Evolutionary conservation across 768 basidiomycete species (phyloP).

Genomic region (Mycena floridula): DNA sequence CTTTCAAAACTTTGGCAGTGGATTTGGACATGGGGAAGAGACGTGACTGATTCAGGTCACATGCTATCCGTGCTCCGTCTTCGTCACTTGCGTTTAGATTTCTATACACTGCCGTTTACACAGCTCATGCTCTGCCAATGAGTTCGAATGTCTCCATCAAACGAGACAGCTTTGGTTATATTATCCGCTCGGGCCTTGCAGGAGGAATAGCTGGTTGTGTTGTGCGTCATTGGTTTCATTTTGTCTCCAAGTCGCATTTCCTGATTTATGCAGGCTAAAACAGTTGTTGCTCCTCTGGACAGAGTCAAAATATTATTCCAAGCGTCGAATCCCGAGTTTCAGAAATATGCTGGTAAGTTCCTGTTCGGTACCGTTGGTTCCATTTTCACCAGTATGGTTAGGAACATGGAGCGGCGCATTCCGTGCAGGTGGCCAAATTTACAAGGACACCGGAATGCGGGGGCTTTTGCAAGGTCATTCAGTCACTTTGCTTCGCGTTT

Average conservation of each 20-base stretch:
- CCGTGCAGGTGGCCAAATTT: constrained; percentile 70
- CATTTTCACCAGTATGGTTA: constrained; percentile 20
- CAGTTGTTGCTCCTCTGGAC: constrained; percentile 91
- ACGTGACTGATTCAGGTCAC: too few species aligned
- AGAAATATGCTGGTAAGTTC: constrained; percentile 80
- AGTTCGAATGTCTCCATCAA: constrained; percentile 44
- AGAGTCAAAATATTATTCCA: constrained; percentile 99
- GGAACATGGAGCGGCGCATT: constrained; percentile 87
- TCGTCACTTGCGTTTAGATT: background rate
- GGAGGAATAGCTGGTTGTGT: constrained; percentile 93
- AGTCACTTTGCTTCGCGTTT: constrained; percentile 87
- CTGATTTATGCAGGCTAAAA: constrained; percentile 65
- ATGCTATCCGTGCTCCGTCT: background rate
- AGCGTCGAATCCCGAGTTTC: constrained; percentile 91
- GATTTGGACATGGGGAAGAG: constrained; percentile 48
- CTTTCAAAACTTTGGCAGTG: constrained; percentile 62
- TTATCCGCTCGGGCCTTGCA: constrained; percentile 80
- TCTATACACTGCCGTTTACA: constrained; percentile 13
- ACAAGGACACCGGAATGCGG: constrained; percentile 55
- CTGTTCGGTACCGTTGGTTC: background rate
- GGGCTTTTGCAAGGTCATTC: constrained; percentile 96
- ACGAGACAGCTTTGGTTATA: constrained; percentile 50
- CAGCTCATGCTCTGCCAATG: constrained; percentile 38
- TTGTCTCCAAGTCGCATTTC: constrained; percentile 8
- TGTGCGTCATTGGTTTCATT: constrained; percentile 55